Conservation (phyloP, 2,329 filamentous ascomycete species). For the Cladosporium sp. region DNA sequence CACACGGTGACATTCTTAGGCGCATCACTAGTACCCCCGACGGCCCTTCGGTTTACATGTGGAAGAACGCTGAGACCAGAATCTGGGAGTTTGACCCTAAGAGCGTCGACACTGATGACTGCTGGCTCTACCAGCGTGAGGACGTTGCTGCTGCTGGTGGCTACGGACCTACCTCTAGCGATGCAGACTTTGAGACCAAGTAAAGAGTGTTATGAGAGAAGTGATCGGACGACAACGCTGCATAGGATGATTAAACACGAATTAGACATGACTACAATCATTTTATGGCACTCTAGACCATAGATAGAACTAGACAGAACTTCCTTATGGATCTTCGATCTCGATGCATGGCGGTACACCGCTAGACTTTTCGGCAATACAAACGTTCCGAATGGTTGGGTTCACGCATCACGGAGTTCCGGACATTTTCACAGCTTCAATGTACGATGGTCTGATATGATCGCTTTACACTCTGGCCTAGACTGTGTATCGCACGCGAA, state of each 20-base stretch:
- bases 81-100: slow-evolving; percentile 26
- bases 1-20: slow-evolving; percentile 31
- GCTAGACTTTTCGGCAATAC: background rate
- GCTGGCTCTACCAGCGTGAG: slow-evolving; percentile 24
- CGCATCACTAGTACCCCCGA: slow-evolving; percentile 22
- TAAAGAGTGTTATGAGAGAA: background rate
- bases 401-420: background rate
- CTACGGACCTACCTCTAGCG: slow-evolving; percentile 27
- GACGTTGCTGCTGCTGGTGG: slow-evolving; percentile 30
- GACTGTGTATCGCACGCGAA: background rate
- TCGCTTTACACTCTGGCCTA: too few species aligned
- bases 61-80: slow-evolving; percentile 30
- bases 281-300: background rate
- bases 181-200: slow-evolving; percentile 22
- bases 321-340: too few species aligned
- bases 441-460: background rate
- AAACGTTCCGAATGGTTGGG: slow-evolving; percentile 10
- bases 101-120: slow-evolving; percentile 24
- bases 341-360: background rate
- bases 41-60: slow-evolving; percentile 25
- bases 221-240: background rate
- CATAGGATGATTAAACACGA: background rate
- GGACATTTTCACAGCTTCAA: background rate
- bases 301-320: background rate
- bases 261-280: background rate